Evolutionary conservation across 1,139 yeast genomes (phyloP), one percentile per base, ranked within the genome.

Genomic region (Kodamaea suecica): DNA sequence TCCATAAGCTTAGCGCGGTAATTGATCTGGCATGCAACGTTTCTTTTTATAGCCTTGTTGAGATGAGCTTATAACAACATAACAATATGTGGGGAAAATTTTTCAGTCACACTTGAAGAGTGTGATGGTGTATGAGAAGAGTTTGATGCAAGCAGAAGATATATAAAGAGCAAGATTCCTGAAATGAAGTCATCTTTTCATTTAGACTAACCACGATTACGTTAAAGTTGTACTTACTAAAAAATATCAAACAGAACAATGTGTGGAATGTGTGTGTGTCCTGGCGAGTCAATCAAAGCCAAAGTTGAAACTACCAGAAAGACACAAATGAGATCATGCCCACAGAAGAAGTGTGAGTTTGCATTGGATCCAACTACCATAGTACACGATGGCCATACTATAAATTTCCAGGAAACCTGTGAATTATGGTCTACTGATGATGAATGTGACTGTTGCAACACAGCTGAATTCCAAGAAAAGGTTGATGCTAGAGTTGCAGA

Each of bases 401-500:
- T 36, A 11, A 29, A 29, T 17, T 36, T 36, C 31, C 26, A 29
- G 24, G 39, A 36, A 23, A 33, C 29, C 23, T 33, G 36, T 29
- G 39, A 36, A 19, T 14, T 36, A n/a, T 36, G 39, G 39, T 28
- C 39, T 4, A 36, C 39, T 2, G 39, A 36, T 35, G 24, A 25
- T 17, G 31, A 33, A 25, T 36, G 36, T 20, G 32, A 30, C 7
- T 36, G 39, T 11, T 34, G 35, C 23, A 23, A 30, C 12, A 21
- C 30, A 3, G 11, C 19, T 1, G 36, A 33, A 16, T 36, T 36
- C 27, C 33, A 36, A 24, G 34, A 33, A 16, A 35, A 35, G 23
- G 29, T 36, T 5, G 30, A 33, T 14, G 27, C 24, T n/a, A 33
- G 39, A 16, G 31, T 36, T 9, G 34, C 34, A 21, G 39, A 36